phyloP scores from a whole-genome alignment of 2,329 filamentous ascomycete genomes.

The Pestalotiopsis sp. region DNA sequence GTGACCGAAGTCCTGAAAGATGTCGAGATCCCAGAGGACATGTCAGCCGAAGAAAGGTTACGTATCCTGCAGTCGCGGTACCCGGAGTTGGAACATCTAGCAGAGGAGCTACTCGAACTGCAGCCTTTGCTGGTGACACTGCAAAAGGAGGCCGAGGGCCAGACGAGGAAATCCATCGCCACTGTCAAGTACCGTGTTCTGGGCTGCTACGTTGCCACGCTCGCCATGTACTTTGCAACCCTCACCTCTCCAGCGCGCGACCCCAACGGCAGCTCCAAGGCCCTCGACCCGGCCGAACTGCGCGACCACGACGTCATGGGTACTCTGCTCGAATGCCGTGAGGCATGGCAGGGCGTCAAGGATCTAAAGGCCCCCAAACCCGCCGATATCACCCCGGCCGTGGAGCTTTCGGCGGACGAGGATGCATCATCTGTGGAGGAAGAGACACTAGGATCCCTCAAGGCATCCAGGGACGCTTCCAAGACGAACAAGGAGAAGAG shows the following conservation, averaged over 20 bases:
- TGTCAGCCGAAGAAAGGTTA: constrained; percentile 73
- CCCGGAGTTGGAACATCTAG: constrained; percentile 87
- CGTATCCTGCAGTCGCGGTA: constrained; percentile 80
- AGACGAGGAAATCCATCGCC: constrained; percentile 55
- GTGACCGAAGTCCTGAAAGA: constrained; percentile 88
- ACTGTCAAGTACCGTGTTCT: constrained; percentile 78
- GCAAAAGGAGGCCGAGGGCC: constrained; percentile 58
- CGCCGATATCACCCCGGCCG: constrained; percentile 17
- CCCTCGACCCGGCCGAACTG: constrained; percentile 76
- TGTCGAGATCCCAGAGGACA: constrained; percentile 77
- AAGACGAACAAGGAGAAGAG: constrained; percentile 25
- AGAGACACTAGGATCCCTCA: constrained; percentile 30
- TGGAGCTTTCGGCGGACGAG: constrained; percentile 28
- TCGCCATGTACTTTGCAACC: constrained; percentile 94
- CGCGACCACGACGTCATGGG: constrained; percentile 92
- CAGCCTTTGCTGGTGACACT: constrained; percentile 66
- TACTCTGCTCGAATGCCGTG: constrained; percentile 75
- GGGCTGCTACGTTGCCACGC: constrained; percentile 81
- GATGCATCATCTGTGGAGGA: constrained; percentile 37
- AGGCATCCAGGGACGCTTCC: constrained; percentile 18
- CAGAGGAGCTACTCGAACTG: constrained; percentile 76
- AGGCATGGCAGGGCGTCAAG: constrained; percentile 78
- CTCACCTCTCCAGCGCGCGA: constrained; percentile 79
- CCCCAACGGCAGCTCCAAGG: constrained; percentile 52
- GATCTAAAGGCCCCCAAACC: constrained; percentile 56